Base-by-base conservation (phyloP, 2,329 filamentous ascomycete species). In the Fusarium clavum region DNA sequence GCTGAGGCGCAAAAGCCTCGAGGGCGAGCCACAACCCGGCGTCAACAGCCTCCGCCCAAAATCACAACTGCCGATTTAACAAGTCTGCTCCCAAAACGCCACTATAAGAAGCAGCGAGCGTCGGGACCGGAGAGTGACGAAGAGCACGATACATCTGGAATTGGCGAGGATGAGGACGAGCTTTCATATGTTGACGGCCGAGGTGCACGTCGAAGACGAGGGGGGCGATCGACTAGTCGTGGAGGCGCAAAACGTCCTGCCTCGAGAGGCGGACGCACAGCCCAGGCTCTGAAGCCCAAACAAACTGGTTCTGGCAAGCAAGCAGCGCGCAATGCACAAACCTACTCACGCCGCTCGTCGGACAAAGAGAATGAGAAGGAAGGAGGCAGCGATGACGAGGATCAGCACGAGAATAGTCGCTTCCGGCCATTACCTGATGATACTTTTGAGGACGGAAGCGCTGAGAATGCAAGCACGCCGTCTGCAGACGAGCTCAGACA, bases 91-190 rank as follows among this genome's bases (percentile, higher is more conserved):
- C 87, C 87, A 2, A 85, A 85, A 61, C 82, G 87, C 8, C 82
- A 84, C 11, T 81, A 81, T 47, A 84, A 82, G 64, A 78, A 75
- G 45, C 68, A 67, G n/a, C 79, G 76, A 13, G 81, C 82, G 46
- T 75, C 80, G 13, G 83, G 82, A 12, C 70, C 81, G 2, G 81
- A 82, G 2, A 83, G 80, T 45, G 84, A 86, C 5, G 83, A 81
- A 16, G 86, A 86, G 59, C 77, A 84, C 11, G 85, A 87, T 53
- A 78, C 82, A 9, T 82, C 84, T 1, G 83, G 81, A 24, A 77
- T 87, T 16, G 83, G 79, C 14, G 78, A 84, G 6, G 84, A 87
- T n/a, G 84, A 89, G 6, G 88, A 90, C 55, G 88, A 90, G 74
- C 79, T 88, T 2, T 83, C 85, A 0, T 82, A 85, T 68, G 72